Percentiles rank a stretch among this genome's conserved stretches.
Evolutionary conservation across 2,329 filamentous ascomycete species (phyloP).

Genomic region (Dactylellina leptospora): DNA sequence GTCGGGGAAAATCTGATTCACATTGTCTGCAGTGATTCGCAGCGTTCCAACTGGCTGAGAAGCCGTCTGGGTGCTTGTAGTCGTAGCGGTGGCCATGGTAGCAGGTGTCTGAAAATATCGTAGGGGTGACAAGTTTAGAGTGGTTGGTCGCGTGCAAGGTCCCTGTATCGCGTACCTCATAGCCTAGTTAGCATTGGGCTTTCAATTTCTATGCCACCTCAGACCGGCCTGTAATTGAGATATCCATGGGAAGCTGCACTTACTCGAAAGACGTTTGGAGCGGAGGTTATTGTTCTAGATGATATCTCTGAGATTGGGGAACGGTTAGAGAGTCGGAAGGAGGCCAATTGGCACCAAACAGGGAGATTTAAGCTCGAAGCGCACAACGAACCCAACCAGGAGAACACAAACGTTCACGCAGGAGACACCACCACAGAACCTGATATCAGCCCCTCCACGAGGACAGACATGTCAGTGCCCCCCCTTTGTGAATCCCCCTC

Average conservation of each 20-base stretch:
- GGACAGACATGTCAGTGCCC: neutral
- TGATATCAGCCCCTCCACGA: slow-evolving; percentile 8
- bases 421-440: neutral
- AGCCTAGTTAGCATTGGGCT: no score
- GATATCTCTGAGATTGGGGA: slow-evolving; percentile 18
- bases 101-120: slow-evolving; percentile 19
- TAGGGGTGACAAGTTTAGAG: slow-evolving; percentile 10
- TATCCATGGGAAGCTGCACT: slow-evolving; percentile 28
- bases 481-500: no score
- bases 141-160: slow-evolving; percentile 34
- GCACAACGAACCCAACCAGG: slow-evolving; percentile 7
- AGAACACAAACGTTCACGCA: neutral
- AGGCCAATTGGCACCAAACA: neutral
- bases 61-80: slow-evolving; percentile 59
- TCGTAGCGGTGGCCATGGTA: slow-evolving; percentile 59
- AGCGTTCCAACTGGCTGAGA: slow-evolving; percentile 62
- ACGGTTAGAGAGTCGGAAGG: neutral
- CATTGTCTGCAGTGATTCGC: slow-evolving; percentile 80
- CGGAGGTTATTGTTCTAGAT: slow-evolving; percentile 9
- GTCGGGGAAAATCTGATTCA: slow-evolving; percentile 88
- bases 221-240: neutral
- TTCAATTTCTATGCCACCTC: neutral
- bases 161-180: slow-evolving; percentile 15
- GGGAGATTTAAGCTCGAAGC: slow-evolving; percentile 23
- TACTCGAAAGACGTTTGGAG: slow-evolving; percentile 36